These are phyloP conservation scores for Gynochthodes officinalis DNA, from an alignment of 257 asterid genomes.

Conservation along the genomic window DNA sequence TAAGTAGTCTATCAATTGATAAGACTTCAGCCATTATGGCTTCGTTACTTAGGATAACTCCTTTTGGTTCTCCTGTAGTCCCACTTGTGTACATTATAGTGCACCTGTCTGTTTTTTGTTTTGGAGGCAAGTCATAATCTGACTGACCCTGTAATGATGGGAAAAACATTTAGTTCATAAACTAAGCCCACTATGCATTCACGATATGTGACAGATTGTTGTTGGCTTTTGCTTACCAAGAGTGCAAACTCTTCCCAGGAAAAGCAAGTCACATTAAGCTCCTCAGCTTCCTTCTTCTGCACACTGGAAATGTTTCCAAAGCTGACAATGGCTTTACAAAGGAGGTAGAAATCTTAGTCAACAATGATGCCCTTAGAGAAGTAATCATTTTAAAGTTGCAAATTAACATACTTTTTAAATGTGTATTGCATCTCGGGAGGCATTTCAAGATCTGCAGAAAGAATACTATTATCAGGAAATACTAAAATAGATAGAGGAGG, in stretches of 20 bases:
- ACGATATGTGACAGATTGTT: neutral
- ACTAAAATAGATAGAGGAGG: neutral
- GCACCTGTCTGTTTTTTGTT: constrained; percentile 54
- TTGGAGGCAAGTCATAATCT: constrained; percentile 56
- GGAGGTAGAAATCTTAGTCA: constrained; percentile 20
- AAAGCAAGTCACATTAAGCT: constrained; percentile 68
- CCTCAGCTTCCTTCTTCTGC: constrained; percentile 67
- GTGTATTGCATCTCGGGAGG: constrained; percentile 54
- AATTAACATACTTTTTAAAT: constrained; percentile 65
- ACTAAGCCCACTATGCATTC: neutral
- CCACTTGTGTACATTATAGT: constrained; percentile 98
- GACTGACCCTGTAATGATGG: constrained; percentile 46
- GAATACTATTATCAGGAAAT: constrained; percentile 1
- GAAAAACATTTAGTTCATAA: neutral
- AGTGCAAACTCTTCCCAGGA: constrained; percentile 78
- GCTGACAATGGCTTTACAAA: constrained; percentile 71
- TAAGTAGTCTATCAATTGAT: constrained; percentile 66
- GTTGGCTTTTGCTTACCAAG: constrained; percentile 39
- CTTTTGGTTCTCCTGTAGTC: constrained; percentile 96
- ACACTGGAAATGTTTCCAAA: constrained; percentile 55
- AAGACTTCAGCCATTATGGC: constrained; percentile 83
- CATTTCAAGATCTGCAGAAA: constrained; percentile 72
- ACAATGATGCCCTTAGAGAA: neutral
- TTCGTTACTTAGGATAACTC: constrained; percentile 66
- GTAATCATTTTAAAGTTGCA: neutral